phyloP scores from a whole-genome alignment of 2,329 filamentous ascomycete genomes.

The Emmonsiellopsis sp. region DNA sequence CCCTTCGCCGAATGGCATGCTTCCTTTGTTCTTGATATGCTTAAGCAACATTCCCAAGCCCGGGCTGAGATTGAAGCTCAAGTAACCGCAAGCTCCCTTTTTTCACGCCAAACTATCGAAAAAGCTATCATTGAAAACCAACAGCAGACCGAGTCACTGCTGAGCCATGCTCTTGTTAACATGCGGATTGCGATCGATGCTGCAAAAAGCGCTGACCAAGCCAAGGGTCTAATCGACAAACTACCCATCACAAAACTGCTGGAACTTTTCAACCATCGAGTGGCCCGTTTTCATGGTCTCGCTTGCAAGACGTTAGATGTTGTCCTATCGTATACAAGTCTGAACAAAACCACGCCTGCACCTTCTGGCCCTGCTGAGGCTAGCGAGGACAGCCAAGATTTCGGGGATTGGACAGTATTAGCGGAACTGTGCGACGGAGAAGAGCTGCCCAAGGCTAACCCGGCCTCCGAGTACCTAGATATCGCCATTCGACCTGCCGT shows the following conservation, averaged over 20 bases:
- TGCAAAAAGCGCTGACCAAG: constrained; percentile 31
- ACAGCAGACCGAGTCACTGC: constrained; percentile 45
- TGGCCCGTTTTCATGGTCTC: constrained; percentile 34
- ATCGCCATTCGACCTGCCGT: constrained; percentile 41
- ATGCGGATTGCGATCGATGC: constrained; percentile 41
- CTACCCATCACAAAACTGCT: constrained; percentile 40
- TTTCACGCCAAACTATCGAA: constrained; percentile 42
- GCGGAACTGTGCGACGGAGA: constrained; percentile 36
- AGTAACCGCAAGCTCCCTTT: constrained; percentile 26
- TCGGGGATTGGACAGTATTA: constrained; percentile 50
- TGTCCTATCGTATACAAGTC: constrained; percentile 33
- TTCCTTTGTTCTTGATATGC: constrained; percentile 44
- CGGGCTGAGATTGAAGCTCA: constrained; percentile 51
- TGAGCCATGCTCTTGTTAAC: constrained; percentile 44
- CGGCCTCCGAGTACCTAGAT: constrained; percentile 24
- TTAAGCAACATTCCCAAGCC: constrained; percentile 47
- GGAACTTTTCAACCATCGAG: constrained; percentile 43
- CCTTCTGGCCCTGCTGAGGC: constrained; percentile 19
- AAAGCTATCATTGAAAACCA: constrained; percentile 49
- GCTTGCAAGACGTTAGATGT: constrained; percentile 44
- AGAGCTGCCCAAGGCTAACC: constrained; percentile 16
- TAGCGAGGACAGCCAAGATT: constrained; percentile 57
- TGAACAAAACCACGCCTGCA: constrained; percentile 17
- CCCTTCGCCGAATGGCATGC: constrained; percentile 48
- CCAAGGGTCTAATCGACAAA: constrained; percentile 36